Evolutionary conservation across 331 rosid species (phyloP), one percentile per base, ranked within the genome.

Genomic region (Malus hybrid): DNA sequence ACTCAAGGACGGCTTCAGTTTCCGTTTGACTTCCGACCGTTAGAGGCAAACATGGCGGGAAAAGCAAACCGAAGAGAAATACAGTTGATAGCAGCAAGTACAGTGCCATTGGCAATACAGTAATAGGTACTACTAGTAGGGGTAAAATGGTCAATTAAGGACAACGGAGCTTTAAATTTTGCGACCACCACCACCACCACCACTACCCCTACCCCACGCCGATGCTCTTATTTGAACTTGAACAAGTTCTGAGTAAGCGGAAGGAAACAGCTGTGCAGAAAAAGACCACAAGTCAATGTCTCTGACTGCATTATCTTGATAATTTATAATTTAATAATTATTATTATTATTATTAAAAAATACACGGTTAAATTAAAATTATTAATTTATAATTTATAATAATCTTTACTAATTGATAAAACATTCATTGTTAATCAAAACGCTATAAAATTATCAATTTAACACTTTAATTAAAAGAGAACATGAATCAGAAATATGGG

Each of bases 1-100:
- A 89, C 34, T 81, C 82, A 69, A 92, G 85, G 60, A 95, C 89
- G 29, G 93, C 91, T 48, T 62, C 64, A 10, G 93, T 89, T 48
- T 62, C 64, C 6, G 81, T 83, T 78, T 95, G 70, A 10, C 78
- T 83, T 78, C 90, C 93, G 34, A 74, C 70, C 24, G 64, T 78
- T 29, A 68, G 77, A 63, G 93, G 48, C 82, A 31, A 22, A 77
- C 85, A 80, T 24, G 88, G 88, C 71, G 87, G 91, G 83, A 90
- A 87, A 69, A 88, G 62, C 69, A 75, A 29, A 34, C 18, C 67
- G 42, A 69, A 27, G 65, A 82, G 61, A 12, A 57, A 5, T 12
- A 62, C 18, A 3, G 67, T 31, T 2, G 34, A 10, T 2, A 62
- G 67, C 24, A 77, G 67, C 11, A 29, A 4, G 57, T 52, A 52